Evolutionary conservation across 257 asterid species (phyloP).

Genomic region (Jacaranda mimosifolia): DNA sequence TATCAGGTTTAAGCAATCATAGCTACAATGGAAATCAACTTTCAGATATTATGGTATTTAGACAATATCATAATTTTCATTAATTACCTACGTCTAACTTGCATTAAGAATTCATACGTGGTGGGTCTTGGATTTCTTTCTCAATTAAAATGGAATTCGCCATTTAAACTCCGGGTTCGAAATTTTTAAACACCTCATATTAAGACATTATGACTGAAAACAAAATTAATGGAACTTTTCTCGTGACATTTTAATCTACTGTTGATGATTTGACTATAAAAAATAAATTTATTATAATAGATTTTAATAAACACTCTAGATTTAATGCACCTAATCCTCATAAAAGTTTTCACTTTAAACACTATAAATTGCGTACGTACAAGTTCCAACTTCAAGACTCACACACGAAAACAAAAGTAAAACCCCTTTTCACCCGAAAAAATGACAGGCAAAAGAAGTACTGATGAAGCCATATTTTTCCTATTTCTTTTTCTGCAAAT

Average conservation of each 20-base stretch:
- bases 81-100: no score
- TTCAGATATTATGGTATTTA: no score
- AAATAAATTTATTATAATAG: not conserved
- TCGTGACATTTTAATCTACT: not conserved
- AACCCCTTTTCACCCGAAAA: not conserved
- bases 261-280: not conserved
- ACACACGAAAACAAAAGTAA: not conserved
- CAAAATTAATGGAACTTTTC: not conserved
- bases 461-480: not conserved
- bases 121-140: no score
- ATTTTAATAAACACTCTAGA: not conserved
- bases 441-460: conserved; percentile 15
- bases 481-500: conserved; percentile 30
- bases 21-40: no score
- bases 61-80: no score
- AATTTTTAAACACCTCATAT: no score
- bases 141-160: no score
- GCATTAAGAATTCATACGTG: no score
- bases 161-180: no score
- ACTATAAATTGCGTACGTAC: no score
- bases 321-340: not conserved
- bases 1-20: no score
- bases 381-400: not conserved
- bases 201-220: not conserved
- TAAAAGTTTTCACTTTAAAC: not conserved